Base-by-base conservation (phyloP, 805 yeast genomes). In the Metschnikowia drakensbergensis region DNA sequence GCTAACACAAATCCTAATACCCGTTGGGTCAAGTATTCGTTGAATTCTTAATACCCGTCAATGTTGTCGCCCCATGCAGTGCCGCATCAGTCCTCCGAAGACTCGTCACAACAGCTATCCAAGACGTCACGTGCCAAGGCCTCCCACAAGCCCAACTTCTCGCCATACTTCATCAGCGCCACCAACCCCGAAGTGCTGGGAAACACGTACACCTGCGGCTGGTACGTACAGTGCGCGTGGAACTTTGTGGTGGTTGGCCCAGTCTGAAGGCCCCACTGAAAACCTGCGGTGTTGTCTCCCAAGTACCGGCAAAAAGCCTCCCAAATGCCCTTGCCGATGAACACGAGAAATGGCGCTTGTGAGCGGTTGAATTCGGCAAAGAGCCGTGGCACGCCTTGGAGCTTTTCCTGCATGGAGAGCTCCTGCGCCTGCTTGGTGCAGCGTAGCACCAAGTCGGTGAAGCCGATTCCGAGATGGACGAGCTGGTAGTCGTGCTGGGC, bases 291-390 rank as follows among this genome's bases (percentile, higher is more conserved):
- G 26, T 61, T 58, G 34, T 54, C 57, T 11, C 57, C 58, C 48
- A 65, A 46, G 52, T 59, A 69, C 52, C 68, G 72, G 45, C 77
- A 71, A 0, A 86, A 63, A 3, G 75, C 62, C 47, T 83, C 88
- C 88, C 89, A 86, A 5, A 86, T 83, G 0, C 89, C 89, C 55
- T 84, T 83, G 0, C 94, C 94, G 3, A 86, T 79, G 23, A 86
- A 64, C 31, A 85, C 82, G 0, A 83, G 66, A 31, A 69, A 66
- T 28, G 61, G 54, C 0, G 86, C 81, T 1, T 61, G 47, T 29
- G 68, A 51, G 1, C 33, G 39, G 1, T 60, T 59, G 38, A 86
- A 64, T 48, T 78, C 81, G 0, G 54, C 53, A 22, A 82, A 64
- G 26, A 86, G 65, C 34, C 76, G 53, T 0, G 82, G 82, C 0